Base-by-base conservation (phyloP, 495 filamentous ascomycete species). In the Zalerion maritima region DNA sequence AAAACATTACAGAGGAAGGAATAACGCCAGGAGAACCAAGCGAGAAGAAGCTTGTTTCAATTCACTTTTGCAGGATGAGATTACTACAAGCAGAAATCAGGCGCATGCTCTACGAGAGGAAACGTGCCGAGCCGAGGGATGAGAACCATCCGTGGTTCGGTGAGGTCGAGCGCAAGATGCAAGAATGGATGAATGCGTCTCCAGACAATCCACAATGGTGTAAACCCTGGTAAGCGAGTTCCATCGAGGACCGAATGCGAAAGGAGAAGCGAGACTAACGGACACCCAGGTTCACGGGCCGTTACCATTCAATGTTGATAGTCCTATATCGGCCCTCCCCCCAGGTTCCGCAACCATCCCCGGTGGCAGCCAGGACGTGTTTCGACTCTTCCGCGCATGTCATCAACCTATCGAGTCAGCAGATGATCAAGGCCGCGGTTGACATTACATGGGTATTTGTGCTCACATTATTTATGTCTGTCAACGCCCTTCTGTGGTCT, bases 371-470 rank as follows among this genome's bases (percentile, higher is more conserved):
- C 8, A 54, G 59, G 23, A 74, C 60, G 37, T 94, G 86, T 45
- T 93, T 76, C 46, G 74, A 89, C n/a, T 78, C 78, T 11, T 75
- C 75, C 33, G 57, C 71, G 11, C 80, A 71, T 49, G 84, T 91
- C 46, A 76, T 96, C 36, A 58, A 70, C 32, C 71, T 83, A 52
- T 75, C 81, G 21, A 70, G 65, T 41, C 67, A 77, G 28, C 83
- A 91, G 47, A 78, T 89, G 44, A 62, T 70, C 36, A 73, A 67
- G 6, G 64, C 64, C 5, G 71, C 70, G 14, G 74, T 87, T 13
- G 87, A 94, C 44, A 57, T 93, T 31, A 92, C 83, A 2, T 96
- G 86, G 83, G 74, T 91, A 21, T 93, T 91, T 45, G 69, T 87
- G 5, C 69, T 91, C 34, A 69, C 78, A 21, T 62, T 94, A 13